Evolutionary conservation across 495 filamentous ascomycete species (phyloP).

Genomic region (Haplographium delicatum): DNA sequence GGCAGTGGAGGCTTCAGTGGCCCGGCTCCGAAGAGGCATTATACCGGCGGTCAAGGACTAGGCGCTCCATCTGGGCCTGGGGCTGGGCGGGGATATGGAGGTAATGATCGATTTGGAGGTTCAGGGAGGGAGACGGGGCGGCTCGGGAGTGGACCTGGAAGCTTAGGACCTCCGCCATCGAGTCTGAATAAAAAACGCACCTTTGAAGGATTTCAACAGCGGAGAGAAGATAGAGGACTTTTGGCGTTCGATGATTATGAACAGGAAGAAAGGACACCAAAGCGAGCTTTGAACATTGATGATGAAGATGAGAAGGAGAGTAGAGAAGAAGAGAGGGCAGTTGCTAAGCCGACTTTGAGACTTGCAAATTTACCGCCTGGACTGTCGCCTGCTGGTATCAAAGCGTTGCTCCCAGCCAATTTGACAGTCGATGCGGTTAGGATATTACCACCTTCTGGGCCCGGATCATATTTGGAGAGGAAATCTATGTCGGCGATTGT

Average conservation of each 20-base stretch:
- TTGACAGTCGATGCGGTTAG: constrained; percentile 74
- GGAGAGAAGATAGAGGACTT: constrained; percentile 29
- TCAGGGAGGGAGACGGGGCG: constrained; percentile 30
- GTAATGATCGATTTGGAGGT: constrained; percentile 33
- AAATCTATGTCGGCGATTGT: constrained; percentile 80
- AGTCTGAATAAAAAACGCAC: constrained; percentile 41
- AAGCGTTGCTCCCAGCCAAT: constrained; percentile 61
- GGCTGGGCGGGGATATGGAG: constrained; percentile 24
- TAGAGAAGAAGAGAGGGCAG: constrained; percentile 52
- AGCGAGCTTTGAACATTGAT: constrained; percentile 45
- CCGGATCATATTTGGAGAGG: constrained; percentile 52
- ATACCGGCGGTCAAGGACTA: constrained; percentile 30
- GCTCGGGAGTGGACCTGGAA: constrained; percentile 63
- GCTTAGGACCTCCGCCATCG: constrained; percentile 60
- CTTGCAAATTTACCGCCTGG: constrained; percentile 56
- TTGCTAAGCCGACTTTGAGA: constrained; percentile 83
- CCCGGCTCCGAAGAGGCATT: constrained; percentile 46
- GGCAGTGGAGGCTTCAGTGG: constrained; percentile 8
- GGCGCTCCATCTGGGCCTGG: constrained; percentile 19
- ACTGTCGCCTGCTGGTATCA: constrained; percentile 68
- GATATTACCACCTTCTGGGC: constrained; percentile 58
- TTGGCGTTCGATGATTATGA: constrained; percentile 53
- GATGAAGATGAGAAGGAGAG: constrained; percentile 43
- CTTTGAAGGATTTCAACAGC: constrained; percentile 37
- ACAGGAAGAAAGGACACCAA: constrained; percentile 27